These are phyloP conservation scores for Verticillium isaacii DNA, from an alignment of 2,329 filamentous ascomycete genomes.

Conservation along the genomic window DNA sequence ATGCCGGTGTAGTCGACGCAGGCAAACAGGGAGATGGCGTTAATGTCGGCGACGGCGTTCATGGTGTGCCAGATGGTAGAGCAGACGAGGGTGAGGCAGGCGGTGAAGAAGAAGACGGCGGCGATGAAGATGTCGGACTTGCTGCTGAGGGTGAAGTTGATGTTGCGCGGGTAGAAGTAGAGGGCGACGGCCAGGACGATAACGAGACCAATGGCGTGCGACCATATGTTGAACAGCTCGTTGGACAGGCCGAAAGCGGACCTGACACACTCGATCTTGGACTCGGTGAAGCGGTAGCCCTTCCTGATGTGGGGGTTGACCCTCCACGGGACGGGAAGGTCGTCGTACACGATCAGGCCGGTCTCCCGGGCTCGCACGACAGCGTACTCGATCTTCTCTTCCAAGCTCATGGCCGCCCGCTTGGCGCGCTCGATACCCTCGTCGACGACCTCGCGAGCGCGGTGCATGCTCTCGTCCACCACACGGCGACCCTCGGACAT, in stretches of 20 bases:
- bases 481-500: constrained; percentile 76
- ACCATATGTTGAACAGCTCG: constrained; percentile 97
- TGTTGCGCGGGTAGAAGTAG: constrained; percentile 88
- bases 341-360: constrained; percentile 82
- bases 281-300: constrained; percentile 91
- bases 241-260: constrained; percentile 85
- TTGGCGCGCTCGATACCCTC: constrained; percentile 79
- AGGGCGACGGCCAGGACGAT: constrained; percentile 86
- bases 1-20: constrained; percentile 99
- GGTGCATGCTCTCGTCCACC: constrained; percentile 72
- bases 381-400: constrained; percentile 79
- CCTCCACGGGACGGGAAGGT: constrained; percentile 86
- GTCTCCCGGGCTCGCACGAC: constrained; percentile 70
- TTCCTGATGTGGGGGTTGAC: constrained; percentile 90
- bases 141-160: constrained; percentile 81
- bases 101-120: constrained; percentile 92
- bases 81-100: constrained; percentile 91
- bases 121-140: constrained; percentile 88
- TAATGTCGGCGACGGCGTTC: constrained; percentile 90
- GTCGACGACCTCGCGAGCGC: constrained; percentile 71
- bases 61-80: constrained; percentile 98
- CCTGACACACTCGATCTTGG: constrained; percentile 80
- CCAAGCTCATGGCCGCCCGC: constrained; percentile 74
- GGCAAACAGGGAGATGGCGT: constrained; percentile 87
- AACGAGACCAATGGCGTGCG: constrained; percentile 83